A percentile compares a stretch with the other conserved stretches of the same genome.
These are phyloP conservation scores for Pseudocercospora eumusae DNA, from an alignment of 2,329 filamentous ascomycete genomes.

Conservation along the genomic window DNA sequence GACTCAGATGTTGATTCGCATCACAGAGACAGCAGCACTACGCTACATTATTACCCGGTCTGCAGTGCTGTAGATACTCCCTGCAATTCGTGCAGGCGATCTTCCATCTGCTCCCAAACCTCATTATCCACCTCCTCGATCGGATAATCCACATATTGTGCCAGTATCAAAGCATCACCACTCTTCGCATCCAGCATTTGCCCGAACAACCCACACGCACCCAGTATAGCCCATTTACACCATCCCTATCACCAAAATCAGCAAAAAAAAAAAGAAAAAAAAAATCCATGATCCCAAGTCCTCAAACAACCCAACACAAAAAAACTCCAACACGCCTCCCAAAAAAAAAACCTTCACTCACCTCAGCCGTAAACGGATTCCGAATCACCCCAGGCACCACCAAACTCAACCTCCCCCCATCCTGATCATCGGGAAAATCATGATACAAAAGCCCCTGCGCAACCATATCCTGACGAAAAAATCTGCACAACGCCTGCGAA, in stretches of 20 bases:
- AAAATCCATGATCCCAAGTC: no score
- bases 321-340: no score
- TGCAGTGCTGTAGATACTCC: not conserved
- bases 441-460: not conserved
- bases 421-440: not conserved
- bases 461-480: not conserved
- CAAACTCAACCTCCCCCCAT: not conserved
- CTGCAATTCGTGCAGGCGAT: not conserved
- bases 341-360: no score
- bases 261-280: no score
- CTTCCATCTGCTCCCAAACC: not conserved
- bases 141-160: not conserved
- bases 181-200: conserved; percentile 1
- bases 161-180: not conserved
- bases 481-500: not conserved
- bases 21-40: not conserved
- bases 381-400: not conserved
- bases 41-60: not conserved
- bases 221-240: not conserved
- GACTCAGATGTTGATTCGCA: not conserved
- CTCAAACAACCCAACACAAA: no score
- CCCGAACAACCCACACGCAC: not conserved
- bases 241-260: not conserved
- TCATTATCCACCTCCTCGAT: not conserved
- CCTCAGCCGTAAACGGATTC: not conserved